Evolutionary conservation across 805 yeast genomes (phyloP).

Genomic region (Candida gorgasii): DNA sequence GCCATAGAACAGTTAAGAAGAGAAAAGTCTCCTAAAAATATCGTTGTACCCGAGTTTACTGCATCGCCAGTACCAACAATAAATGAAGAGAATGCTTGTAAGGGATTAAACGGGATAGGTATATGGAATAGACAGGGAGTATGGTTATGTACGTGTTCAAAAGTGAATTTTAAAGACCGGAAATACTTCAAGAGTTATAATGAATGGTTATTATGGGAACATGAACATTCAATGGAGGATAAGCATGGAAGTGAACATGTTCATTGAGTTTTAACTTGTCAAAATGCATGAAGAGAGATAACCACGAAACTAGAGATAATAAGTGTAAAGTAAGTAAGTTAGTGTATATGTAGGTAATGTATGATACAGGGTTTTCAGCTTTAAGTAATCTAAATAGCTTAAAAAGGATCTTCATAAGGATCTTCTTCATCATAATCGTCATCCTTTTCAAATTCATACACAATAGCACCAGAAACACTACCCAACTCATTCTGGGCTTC

Average conservation of each 20-base stretch:
- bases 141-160: constrained; percentile 21
- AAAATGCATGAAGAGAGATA: constrained; percentile 8
- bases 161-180: not conserved
- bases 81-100: constrained; percentile 17
- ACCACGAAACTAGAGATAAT: no score
- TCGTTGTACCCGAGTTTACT: constrained; percentile 12
- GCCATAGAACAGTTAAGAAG: constrained; percentile 15
- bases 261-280: no score
- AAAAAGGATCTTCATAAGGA: constrained; percentile 95
- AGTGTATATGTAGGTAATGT: no score
- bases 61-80: constrained; percentile 22
- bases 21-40: constrained; percentile 4
- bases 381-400: no score
- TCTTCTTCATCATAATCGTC: constrained; percentile 98
- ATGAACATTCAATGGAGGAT: not conserved
- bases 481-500: constrained; percentile 76
- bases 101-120: constrained; percentile 16
- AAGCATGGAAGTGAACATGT: constrained; percentile 6
- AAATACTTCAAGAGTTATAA: constrained; percentile 18
- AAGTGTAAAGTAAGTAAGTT: no score
- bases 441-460: constrained; percentile 92
- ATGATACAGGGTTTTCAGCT: no score
- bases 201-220: constrained; percentile 23
- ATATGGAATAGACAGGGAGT: constrained; percentile 20
- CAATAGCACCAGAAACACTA: constrained; percentile 83